phyloP scores from a whole-genome alignment of 805 yeast species.

The Wickerhamiella australiensis region DNA sequence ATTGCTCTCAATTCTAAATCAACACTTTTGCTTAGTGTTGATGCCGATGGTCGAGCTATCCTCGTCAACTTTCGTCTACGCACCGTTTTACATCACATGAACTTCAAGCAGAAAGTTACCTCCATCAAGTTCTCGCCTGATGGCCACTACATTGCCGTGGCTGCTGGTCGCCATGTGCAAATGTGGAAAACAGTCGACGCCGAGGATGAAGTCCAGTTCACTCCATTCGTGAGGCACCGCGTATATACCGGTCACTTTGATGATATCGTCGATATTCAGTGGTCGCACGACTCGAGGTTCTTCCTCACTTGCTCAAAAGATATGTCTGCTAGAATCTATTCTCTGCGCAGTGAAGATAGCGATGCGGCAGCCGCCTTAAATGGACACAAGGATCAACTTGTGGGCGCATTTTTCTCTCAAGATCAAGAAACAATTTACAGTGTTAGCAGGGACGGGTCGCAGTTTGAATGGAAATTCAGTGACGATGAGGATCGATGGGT shows the following conservation, averaged over 20 bases:
- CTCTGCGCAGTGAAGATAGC: constrained; percentile 56
- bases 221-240: constrained; percentile 86
- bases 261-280: constrained; percentile 62
- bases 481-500: constrained; percentile 50
- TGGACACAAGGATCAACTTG: constrained; percentile 84
- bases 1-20: constrained; percentile 77
- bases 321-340: constrained; percentile 74
- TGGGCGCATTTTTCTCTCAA: constrained; percentile 76
- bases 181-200: constrained; percentile 85
- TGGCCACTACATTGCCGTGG: constrained; percentile 77
- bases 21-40: constrained; percentile 69
- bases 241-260: constrained; percentile 87
- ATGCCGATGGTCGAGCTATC: constrained; percentile 86
- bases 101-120: constrained; percentile 66
- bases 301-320: constrained; percentile 80
- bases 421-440: constrained; percentile 86
- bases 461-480: constrained; percentile 78
- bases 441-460: constrained; percentile 86
- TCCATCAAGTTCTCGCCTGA: constrained; percentile 79
- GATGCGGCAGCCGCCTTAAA: constrained; percentile 75
- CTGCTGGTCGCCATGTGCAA: constrained; percentile 69
- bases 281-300: constrained; percentile 88
- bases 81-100: constrained; percentile 84
- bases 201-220: constrained; percentile 80
- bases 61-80: constrained; percentile 73